A percentile compares a stretch with the other conserved stretches of the same genome.
Conservation (phyloP, 441 rosid species). For the Omphalea diandra region DNA sequence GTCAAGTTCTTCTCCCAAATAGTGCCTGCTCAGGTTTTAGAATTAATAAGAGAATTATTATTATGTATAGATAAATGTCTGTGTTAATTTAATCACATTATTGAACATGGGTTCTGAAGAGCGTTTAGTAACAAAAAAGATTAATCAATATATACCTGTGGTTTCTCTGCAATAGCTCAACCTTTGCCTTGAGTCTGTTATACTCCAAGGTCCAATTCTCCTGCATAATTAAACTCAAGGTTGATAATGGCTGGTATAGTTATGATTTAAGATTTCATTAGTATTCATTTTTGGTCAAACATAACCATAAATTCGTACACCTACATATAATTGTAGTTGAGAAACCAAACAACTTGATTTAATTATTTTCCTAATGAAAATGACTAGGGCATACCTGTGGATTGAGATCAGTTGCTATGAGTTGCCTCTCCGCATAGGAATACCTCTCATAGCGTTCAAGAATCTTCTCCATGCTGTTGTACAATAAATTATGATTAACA, state of each 20-base stretch:
- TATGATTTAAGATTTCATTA: too few relatives aligned
- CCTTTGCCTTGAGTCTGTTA: constrained; percentile 75
- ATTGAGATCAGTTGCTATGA: constrained; percentile 48
- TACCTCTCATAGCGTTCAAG: constrained; percentile 92
- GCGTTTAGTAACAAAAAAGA: neutral
- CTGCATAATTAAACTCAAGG: constrained; percentile 41
- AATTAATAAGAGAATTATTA: constrained; percentile 1
- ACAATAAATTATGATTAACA: neutral
- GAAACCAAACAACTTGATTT: too few relatives aligned
- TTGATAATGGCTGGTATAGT: too few relatives aligned
- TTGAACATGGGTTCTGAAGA: neutral
- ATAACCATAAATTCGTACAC: too few relatives aligned
- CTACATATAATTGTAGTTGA: neutral
- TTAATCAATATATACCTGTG: constrained; percentile 45
- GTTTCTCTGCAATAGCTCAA: constrained; percentile 78
- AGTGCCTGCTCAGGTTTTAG: constrained; percentile 49
- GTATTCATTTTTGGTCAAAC: too few relatives aligned
- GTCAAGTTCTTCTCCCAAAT: constrained; percentile 81
- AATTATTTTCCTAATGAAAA: too few relatives aligned
- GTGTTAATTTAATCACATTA: neutral
- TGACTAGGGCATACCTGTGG: constrained; percentile 35
- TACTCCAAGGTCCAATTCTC: constrained; percentile 79
- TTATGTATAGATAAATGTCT: neutral
- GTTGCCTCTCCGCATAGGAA: constrained; percentile 72
- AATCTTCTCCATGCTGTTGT: constrained; percentile 89